Conservation (phyloP, 306 rosid genomes). For the Castanea sativa region DNA sequence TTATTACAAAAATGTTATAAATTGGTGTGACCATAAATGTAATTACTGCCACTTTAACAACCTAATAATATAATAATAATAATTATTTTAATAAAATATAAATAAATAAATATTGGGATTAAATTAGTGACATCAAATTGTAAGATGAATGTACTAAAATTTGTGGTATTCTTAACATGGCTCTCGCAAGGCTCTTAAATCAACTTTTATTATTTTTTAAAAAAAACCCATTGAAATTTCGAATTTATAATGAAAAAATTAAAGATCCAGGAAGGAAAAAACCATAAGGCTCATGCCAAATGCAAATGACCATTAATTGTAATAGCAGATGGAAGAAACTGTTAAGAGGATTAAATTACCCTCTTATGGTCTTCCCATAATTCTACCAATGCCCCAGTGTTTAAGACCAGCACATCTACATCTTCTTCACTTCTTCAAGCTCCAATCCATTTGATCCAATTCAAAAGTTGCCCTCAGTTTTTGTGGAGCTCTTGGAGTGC, state of each 20-base stretch:
- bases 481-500: constrained; percentile 26
- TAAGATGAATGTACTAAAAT: no score
- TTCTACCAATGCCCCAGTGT: constrained; percentile 91
- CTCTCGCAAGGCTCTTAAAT: background rate
- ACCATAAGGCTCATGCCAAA: background rate
- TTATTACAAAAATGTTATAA: no score
- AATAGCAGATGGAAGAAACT: background rate
- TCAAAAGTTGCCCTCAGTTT: constrained; percentile 55
- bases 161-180: no score
- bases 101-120: no score
- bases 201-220: background rate
- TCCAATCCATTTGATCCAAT: constrained; percentile 84
- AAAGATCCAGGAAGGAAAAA: no score
- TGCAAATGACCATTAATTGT: background rate
- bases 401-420: constrained; percentile 69
- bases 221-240: no score
- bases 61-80: no score
- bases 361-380: constrained; percentile 70
- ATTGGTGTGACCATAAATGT: no score
- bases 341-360: constrained; percentile 36
- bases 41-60: no score
- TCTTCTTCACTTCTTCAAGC: constrained; percentile 57
- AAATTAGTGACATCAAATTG: no score
- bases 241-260: no score
- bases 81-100: no score